Conservation (phyloP, 2,329 filamentous ascomycete species). For the Mycocentrospora acerina region DNA sequence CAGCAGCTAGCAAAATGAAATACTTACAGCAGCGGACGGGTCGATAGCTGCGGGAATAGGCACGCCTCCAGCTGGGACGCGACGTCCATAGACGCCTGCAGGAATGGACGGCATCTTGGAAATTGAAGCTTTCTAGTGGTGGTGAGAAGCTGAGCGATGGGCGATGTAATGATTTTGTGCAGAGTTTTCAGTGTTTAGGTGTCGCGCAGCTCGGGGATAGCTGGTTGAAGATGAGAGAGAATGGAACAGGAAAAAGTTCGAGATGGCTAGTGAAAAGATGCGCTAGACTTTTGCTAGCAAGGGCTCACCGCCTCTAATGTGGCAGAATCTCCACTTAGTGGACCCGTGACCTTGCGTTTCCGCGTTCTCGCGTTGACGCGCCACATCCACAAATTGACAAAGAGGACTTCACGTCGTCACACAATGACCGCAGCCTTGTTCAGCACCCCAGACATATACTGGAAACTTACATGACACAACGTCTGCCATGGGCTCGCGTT, state of each 20-base stretch:
- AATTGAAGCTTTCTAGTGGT: slow-evolving; percentile 8
- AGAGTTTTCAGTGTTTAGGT: slow-evolving; percentile 6
- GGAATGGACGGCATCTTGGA: slow-evolving; percentile 46
- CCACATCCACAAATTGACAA: slow-evolving; percentile 7
- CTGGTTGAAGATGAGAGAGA: slow-evolving; percentile 12
- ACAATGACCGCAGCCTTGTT: slow-evolving; percentile 29
- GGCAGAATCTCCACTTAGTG: slow-evolving; percentile 12
- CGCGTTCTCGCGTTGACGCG: slow-evolving; percentile 5
- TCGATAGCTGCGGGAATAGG: slow-evolving; percentile 74
- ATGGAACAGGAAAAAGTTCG: slow-evolving; percentile 24
- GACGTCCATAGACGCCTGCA: slow-evolving; percentile 87
- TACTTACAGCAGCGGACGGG: slow-evolving; percentile 79
- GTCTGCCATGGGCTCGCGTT: slow-evolving; percentile 60
- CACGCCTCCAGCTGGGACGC: slow-evolving; percentile 82
- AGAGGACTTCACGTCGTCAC: slow-evolving; percentile 2
- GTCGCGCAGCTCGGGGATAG: slow-evolving; percentile 22
- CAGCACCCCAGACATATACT: slow-evolving; percentile 19
- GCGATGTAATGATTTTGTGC: neutral
- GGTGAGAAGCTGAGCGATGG: slow-evolving; percentile 1
- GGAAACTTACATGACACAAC: neutral
- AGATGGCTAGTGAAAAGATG: slow-evolving; percentile 17
- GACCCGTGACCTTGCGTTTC: too few relatives aligned
- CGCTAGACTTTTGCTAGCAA: slow-evolving; percentile 17
- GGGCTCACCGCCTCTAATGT: slow-evolving; percentile 30
- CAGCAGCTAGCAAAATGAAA: neutral